Evolutionary conservation across 1,284 basidiomycete genomes (phyloP).

Genomic region (Sanguinoderma infundibulare): DNA sequence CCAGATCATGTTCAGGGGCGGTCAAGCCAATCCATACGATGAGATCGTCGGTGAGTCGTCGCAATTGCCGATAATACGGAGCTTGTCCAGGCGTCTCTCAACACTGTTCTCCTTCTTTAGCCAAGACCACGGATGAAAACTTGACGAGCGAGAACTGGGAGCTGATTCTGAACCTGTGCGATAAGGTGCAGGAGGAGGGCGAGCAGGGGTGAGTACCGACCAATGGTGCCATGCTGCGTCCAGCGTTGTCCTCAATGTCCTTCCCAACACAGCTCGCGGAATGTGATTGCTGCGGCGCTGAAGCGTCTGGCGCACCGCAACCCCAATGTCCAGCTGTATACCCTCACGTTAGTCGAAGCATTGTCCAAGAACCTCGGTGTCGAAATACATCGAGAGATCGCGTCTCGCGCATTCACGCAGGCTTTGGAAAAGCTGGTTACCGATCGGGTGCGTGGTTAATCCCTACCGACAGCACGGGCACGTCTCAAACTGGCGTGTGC

Average conservation of each 20-base stretch:
- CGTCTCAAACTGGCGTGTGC: not conserved
- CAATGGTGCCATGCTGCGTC: not conserved
- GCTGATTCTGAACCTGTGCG: slow-evolving; percentile 92
- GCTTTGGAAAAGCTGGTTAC: slow-evolving; percentile 85
- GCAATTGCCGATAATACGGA: not conserved
- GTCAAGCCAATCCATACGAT: slow-evolving; percentile 83
- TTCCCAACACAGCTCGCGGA: slow-evolving; percentile 69
- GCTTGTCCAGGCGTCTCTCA: not conserved
- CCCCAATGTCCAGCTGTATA: slow-evolving; percentile 96
- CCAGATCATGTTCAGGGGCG: slow-evolving; percentile 65
- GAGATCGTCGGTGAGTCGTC: slow-evolving; percentile 84
- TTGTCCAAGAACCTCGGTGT: slow-evolving; percentile 92
- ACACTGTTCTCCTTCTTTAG: slow-evolving; percentile 44
- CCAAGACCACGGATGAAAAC: slow-evolving; percentile 94
- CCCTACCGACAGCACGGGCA: not conserved
- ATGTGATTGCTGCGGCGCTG: slow-evolving; percentile 84
- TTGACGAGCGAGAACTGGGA: slow-evolving; percentile 96
- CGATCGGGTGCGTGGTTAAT: slow-evolving; percentile 68
- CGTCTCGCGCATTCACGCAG: slow-evolving; percentile 89
- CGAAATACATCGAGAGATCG: slow-evolving; percentile 85
- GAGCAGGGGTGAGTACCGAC: slow-evolving; percentile 71
- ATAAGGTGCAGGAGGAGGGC: slow-evolving; percentile 92
- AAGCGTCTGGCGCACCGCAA: slow-evolving; percentile 94
- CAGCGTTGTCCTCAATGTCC: not conserved
- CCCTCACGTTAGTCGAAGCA: slow-evolving; percentile 86